phyloP scores from a whole-genome alignment of 2,329 filamentous ascomycete genomes.

The Dactylellina drechsleri region DNA sequence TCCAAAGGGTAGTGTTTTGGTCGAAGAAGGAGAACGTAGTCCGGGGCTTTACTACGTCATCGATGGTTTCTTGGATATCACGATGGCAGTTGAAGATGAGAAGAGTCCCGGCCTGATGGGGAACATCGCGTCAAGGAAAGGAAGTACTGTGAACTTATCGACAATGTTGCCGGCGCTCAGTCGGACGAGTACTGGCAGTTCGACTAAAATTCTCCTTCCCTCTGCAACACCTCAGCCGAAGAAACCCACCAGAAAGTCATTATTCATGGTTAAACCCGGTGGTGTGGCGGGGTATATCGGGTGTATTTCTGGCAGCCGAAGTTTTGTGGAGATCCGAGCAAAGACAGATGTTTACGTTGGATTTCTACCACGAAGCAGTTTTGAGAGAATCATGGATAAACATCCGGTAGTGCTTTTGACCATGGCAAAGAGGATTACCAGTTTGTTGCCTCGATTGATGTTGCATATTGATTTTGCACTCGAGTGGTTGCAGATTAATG shows the following conservation, averaged over 20 bases:
- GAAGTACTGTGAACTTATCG: conserved; percentile 56
- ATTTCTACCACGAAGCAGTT: conserved; percentile 82
- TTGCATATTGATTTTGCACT: conserved; percentile 97
- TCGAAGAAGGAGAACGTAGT: conserved; percentile 96
- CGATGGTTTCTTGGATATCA: conserved; percentile 94
- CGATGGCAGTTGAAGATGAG: conserved; percentile 77
- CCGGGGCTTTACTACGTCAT: conserved; percentile 97
- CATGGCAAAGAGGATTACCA: conserved; percentile 93
- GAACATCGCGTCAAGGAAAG: conserved; percentile 28
- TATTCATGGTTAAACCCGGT: conserved; percentile 93
- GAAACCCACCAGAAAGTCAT: conserved; percentile 69
- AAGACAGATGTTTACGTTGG: conserved; percentile 99
- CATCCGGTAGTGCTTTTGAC: conserved; percentile 93
- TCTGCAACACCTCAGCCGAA: conserved; percentile 22
- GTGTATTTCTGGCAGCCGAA: conserved; percentile 91
- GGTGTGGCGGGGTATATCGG: conserved; percentile 94
- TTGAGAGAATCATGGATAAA: conserved; percentile 91
- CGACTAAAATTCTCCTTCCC: conserved; percentile 57
- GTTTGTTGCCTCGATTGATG: conserved; percentile 85
- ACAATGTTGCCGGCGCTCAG: conserved; percentile 64
- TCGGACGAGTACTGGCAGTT: conserved; percentile 63
- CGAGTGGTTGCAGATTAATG: conserved; percentile 97
- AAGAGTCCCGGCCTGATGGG: conserved; percentile 57
- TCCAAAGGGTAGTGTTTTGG: conserved; percentile 89
- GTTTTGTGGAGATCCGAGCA: conserved; percentile 94